Evolutionary conservation across 179 eudicot species (phyloP).

Genomic region (Nepenthes alata): DNA sequence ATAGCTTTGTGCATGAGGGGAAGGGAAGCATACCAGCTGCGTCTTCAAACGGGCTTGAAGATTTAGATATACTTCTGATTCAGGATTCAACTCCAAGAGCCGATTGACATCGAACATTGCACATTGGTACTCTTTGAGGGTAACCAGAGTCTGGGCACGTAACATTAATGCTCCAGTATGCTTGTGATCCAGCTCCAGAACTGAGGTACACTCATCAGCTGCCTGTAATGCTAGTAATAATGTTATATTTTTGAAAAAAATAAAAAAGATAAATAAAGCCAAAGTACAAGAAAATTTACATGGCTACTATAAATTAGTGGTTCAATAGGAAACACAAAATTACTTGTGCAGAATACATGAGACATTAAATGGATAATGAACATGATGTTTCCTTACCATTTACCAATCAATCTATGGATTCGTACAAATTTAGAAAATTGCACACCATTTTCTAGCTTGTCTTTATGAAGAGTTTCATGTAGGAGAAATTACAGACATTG

Average conservation of each 20-base stretch:
- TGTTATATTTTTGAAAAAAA: not conserved
- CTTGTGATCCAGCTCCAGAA: conserved; percentile 76
- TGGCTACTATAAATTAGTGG: too few species aligned
- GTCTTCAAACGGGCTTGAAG: conserved; percentile 75
- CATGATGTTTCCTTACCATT: too few species aligned
- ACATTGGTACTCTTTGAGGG: conserved; percentile 73
- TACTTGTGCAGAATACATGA: too few species aligned
- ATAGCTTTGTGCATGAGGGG: not conserved
- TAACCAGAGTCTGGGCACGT: conserved; percentile 90
- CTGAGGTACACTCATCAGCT: conserved; percentile 83
- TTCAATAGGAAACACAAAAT: too few species aligned
- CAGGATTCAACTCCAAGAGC: conserved; percentile 73
- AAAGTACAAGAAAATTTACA: not conserved
- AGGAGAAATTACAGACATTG: too few species aligned
- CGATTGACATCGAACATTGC: conserved; percentile 89
- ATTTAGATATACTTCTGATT: conserved; percentile 74
- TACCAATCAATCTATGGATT: too few species aligned
- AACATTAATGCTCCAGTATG: conserved; percentile 95
- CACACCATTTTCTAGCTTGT: too few species aligned
- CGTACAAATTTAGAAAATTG: too few species aligned
- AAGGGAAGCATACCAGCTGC: conserved; percentile 52
- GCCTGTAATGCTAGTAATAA: conserved; percentile 35
- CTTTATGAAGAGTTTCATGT: too few species aligned
- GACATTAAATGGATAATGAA: too few species aligned
- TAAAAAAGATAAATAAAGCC: not conserved